Conservation (phyloP, 306 rosid genomes). For the Sechiopsis laciniata region DNA sequence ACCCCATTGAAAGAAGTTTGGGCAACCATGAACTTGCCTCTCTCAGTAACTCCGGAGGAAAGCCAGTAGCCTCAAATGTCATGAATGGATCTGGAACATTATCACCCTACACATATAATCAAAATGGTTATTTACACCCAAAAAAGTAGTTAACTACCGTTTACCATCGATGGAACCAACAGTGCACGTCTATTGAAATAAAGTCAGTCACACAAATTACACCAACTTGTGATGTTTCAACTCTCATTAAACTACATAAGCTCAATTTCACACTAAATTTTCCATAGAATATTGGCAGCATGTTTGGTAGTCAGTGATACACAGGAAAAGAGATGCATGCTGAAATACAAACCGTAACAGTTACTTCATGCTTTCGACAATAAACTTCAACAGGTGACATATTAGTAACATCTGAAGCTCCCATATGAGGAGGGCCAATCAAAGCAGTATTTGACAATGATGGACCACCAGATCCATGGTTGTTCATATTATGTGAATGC, state of each 20-base stretch:
- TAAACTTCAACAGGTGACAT: constrained; percentile 78
- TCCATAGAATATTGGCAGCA: background rate
- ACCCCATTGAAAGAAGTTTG: background rate
- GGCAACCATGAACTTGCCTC: constrained; percentile 53
- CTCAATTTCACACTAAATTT: constrained; percentile 5
- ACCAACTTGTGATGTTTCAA: background rate
- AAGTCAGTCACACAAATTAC: constrained; percentile 7
- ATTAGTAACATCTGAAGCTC: constrained; percentile 49
- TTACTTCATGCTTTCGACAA: constrained; percentile 85
- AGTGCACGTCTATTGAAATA: background rate
- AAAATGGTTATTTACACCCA: constrained; percentile 9
- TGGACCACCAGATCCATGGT: constrained; percentile 52
- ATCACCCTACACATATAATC: constrained; percentile 62
- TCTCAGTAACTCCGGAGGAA: constrained; percentile 91
- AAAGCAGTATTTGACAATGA: constrained; percentile 47
- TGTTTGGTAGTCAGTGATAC: background rate
- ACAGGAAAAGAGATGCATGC: constrained; percentile 3
- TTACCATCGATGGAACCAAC: background rate
- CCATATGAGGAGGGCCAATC: constrained; percentile 50
- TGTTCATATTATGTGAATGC: constrained; percentile 46
- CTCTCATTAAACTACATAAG: background rate
- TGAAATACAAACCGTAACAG: constrained; percentile 64
- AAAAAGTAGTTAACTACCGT: constrained; percentile 4
- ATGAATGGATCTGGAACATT: constrained; percentile 89
- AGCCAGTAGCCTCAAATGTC: constrained; percentile 86